Base-by-base conservation (phyloP, 441 rosid species). In the Codiaeum variegatum region DNA sequence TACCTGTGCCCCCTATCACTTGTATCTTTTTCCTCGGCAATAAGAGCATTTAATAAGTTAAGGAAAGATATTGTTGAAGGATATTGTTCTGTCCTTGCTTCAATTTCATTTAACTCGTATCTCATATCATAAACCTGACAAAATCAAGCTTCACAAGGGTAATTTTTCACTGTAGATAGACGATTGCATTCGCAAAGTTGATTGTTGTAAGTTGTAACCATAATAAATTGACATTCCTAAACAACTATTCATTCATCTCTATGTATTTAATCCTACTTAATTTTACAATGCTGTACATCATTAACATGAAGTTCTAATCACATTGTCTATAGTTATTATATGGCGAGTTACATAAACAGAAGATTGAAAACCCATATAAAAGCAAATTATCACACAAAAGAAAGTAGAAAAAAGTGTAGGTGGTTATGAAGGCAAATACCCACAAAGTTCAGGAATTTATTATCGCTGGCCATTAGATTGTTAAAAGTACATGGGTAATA, bases 101-200 rank as follows among this genome's bases (percentile, higher is more conserved):
- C 99, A 72, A 95, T 87, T 86, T 95, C 99, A 85, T 95, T 93
- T 82, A 95, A 83, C 86, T 95, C 99, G 82, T 87, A 95, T 78
- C 88, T 97, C 99, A 93, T 95, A 82, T 95, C 97, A 78, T 93
- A 95, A 71, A 95, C 91, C 99, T 95, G 85, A 40, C 59, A 68
- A 69, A 32, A 60, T 51, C 36, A 62, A 52, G 62, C 56, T 34
- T 73, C 54, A 49, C 31, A 32, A 51, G 40, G 38, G 61, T 70
- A 29, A 52, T 4, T 62, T 54, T 34, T 62, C 29, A 23, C 29
- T 55, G 54, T 23, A 65, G 31, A 58, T n/a, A 47, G 19, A 46
- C 36, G 29, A 62, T 21, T 31, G 26, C 13, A 38, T 72, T 13
- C 46, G n/a, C 66, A 60, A 58, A 70, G 49, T 54, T 66, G 46